Conservation (phyloP, 345 rosid genomes). For the Rhizophora mangle region DNA sequence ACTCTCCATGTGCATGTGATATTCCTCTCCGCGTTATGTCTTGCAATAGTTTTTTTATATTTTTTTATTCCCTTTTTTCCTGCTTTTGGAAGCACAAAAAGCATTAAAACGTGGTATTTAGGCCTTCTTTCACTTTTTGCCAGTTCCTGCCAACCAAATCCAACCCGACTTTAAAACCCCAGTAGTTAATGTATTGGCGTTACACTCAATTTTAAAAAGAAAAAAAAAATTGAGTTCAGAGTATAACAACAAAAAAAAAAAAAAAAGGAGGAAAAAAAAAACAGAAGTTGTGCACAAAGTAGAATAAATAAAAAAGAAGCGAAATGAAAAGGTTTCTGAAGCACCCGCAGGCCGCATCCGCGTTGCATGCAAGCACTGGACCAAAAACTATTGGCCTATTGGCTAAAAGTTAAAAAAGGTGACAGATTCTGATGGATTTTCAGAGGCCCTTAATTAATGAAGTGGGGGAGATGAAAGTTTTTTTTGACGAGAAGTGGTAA, state of each 20-base stretch:
- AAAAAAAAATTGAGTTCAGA: background rate
- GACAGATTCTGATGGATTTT: background rate
- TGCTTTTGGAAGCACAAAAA: slow-evolving; percentile 1
- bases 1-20: background rate
- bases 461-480: no score
- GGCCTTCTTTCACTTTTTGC: background rate
- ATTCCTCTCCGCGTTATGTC: background rate
- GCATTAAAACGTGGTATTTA: background rate
- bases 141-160: no score
- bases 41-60: no score
- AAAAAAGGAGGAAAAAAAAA: no score
- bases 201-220: background rate
- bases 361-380: background rate
- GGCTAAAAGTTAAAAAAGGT: background rate
- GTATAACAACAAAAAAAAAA: no score
- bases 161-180: no score
- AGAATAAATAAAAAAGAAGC: no score
- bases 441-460: no score
- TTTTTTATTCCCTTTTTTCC: background rate
- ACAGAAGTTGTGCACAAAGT: no score
- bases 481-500: background rate
- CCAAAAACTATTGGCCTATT: background rate
- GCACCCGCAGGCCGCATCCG: no score
- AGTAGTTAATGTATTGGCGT: background rate
- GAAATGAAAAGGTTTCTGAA: no score